Percentiles rank a stretch among this genome's conserved stretches.
Evolutionary conservation across 2,329 filamentous ascomycete species (phyloP).

Genomic region (Tolypocladium endophyticum): DNA sequence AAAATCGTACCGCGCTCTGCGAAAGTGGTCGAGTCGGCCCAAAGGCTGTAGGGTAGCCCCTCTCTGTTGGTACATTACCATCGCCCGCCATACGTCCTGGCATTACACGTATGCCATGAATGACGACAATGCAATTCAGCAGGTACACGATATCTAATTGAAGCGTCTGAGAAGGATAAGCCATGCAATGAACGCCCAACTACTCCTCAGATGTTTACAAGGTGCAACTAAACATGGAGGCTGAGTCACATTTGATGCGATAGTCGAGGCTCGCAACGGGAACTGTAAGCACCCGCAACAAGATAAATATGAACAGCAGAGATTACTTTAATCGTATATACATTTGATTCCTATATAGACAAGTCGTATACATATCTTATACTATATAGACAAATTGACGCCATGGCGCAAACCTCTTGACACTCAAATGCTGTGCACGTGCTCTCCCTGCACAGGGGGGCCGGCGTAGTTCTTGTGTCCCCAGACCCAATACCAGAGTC

Average conservation of each 20-base stretch:
- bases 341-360: neutral
- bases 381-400: neutral
- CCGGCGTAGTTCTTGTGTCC: conserved; percentile 59
- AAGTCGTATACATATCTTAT: neutral
- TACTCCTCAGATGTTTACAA: neutral
- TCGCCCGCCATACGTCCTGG: neutral
- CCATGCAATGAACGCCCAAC: neutral
- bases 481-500: conserved; percentile 59
- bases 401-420: neutral
- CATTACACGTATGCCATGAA: neutral
- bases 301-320: neutral
- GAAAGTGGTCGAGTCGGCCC: no score
- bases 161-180: neutral
- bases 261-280: neutral
- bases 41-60: neutral
- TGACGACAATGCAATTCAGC: neutral
- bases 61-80: no score
- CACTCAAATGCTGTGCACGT: neutral
- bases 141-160: neutral
- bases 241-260: no score
- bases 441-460: conserved; percentile 37
- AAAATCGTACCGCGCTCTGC: no score
- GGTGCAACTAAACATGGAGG: no score
- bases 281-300: neutral
- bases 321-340: neutral